phyloP scores from a whole-genome alignment of 192 early-diverging fungal species.

The Coemansia aciculifera region DNA sequence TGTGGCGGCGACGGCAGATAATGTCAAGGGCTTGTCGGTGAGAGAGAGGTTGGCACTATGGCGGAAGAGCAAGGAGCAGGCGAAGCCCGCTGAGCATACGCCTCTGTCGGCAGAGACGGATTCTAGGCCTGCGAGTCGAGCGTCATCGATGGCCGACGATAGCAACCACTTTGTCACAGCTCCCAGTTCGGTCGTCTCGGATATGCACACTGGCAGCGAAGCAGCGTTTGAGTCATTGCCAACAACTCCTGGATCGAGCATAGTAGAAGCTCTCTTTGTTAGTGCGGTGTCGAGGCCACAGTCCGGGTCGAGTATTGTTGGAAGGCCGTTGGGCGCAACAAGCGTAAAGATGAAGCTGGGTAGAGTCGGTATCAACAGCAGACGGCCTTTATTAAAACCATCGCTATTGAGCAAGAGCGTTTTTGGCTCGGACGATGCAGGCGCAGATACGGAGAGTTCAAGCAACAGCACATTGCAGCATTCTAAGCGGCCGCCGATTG shows the following conservation, averaged over 20 bases:
- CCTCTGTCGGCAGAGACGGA: constrained; percentile 8
- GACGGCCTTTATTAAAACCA: constrained; percentile 45
- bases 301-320: not conserved
- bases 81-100: not conserved
- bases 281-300: not conserved
- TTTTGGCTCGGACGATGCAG: constrained; percentile 32
- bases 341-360: constrained; percentile 14
- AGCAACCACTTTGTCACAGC: constrained; percentile 45
- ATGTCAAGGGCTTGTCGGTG: constrained; percentile 70
- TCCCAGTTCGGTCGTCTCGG: constrained; percentile 23
- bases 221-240: constrained; percentile 25
- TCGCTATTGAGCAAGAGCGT: constrained; percentile 25
- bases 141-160: constrained; percentile 26
- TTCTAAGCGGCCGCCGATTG: not conserved
- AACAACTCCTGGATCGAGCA: constrained; percentile 4
- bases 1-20: constrained; percentile 45
- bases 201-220: constrained; percentile 14
- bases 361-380: constrained; percentile 46
- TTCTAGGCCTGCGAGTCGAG: constrained; percentile 12
- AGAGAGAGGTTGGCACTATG: constrained; percentile 83
- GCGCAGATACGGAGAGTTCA: not conserved
- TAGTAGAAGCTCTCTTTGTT: not conserved
- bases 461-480: not conserved
- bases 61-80: constrained; percentile 66
- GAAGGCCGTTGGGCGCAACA: not conserved